Percentiles rank a stretch among this genome's conserved stretches.
Conservation (phyloP, 306 rosid species). For the Dryas octopetala region DNA sequence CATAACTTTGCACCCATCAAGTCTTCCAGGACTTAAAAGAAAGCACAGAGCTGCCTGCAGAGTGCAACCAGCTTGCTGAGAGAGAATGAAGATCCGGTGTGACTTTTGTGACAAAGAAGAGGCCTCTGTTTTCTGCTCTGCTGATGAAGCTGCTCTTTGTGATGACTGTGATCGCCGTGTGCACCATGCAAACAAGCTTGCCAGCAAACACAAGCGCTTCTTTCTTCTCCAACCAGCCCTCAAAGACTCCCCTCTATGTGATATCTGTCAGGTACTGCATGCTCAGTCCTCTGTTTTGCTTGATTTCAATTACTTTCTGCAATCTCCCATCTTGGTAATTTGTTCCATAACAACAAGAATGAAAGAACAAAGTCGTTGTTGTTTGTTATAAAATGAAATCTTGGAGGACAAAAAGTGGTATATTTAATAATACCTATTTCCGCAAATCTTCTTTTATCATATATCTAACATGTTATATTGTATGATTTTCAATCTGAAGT, state of each 20-base stretch:
- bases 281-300: background rate
- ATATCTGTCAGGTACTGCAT: slow-evolving; percentile 66
- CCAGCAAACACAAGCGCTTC: slow-evolving; percentile 66
- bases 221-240: slow-evolving; percentile 49
- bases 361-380: too few relatives aligned
- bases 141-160: slow-evolving; percentile 95
- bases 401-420: too few relatives aligned
- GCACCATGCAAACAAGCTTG: slow-evolving; percentile 87
- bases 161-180: slow-evolving; percentile 59
- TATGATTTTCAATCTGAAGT: too few relatives aligned
- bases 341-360: too few relatives aligned
- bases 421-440: too few relatives aligned
- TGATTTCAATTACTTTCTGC: background rate
- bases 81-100: slow-evolving; percentile 80
- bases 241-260: slow-evolving; percentile 64
- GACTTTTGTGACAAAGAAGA: slow-evolving; percentile 63
- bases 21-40: background rate
- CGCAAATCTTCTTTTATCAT: too few relatives aligned
- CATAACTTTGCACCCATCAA: slow-evolving; percentile 7
- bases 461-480: too few relatives aligned
- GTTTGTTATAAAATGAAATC: too few relatives aligned
- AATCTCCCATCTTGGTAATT: background rate
- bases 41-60: background rate
- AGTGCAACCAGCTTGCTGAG: background rate
- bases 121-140: slow-evolving; percentile 72